Evolutionary conservation across 192 early-diverging fungal genomes (phyloP).

Genomic region (Backusella macrospora): DNA sequence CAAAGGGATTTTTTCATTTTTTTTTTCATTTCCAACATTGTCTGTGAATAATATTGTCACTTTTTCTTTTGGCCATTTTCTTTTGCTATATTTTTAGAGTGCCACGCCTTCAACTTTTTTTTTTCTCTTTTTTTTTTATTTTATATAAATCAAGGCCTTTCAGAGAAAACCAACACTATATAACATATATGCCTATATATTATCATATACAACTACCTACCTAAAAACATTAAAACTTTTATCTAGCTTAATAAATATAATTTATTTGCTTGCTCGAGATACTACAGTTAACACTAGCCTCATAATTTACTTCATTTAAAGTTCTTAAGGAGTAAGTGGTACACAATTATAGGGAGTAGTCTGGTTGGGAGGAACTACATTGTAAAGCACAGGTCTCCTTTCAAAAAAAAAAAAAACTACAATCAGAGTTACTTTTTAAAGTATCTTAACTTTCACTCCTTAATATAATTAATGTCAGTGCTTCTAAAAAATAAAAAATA

Average conservation of each 20-base stretch:
- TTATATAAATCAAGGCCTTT: not conserved
- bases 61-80: not conserved
- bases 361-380: not conserved
- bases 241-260: no score
- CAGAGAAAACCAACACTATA: not conserved
- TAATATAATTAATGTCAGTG: conserved; percentile 5
- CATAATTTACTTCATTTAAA: not conserved
- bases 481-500: not conserved
- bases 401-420: not conserved
- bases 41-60: not conserved
- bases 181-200: not conserved
- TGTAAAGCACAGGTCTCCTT: not conserved
- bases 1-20: not conserved
- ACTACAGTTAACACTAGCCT: not conserved
- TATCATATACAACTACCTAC: no score
- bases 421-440: not conserved
- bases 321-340: not conserved
- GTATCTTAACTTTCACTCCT: not conserved
- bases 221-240: no score
- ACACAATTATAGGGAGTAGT: conserved; percentile 5
- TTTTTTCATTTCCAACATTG: conserved; percentile 9
- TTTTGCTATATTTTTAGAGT: not conserved
- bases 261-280: no score
- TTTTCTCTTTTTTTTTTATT: not conserved
- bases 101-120: not conserved